Evolutionary conservation across 2,329 filamentous ascomycete species (phyloP).

Genomic region (Sporothrix phasma): DNA sequence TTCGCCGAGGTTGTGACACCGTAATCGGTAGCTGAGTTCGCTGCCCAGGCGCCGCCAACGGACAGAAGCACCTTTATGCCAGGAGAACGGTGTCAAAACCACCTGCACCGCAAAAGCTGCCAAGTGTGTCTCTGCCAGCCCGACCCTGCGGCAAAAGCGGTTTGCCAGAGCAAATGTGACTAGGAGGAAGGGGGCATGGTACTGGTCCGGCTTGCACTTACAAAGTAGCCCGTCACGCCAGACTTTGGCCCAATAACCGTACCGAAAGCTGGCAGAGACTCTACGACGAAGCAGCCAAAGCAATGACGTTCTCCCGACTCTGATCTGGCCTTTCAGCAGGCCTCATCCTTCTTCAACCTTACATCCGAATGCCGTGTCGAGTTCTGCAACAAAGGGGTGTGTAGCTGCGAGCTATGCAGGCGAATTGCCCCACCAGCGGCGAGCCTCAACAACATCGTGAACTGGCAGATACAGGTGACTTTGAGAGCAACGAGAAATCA

Average conservation of each 20-base stretch:
- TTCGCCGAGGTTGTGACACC: slow-evolving; percentile 5
- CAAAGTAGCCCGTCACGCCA: slow-evolving; percentile 7
- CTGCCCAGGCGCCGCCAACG: neutral
- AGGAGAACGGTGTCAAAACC: slow-evolving; percentile 10
- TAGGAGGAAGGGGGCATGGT: neutral
- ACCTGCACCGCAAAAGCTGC: slow-evolving; percentile 5
- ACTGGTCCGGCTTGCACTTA: neutral
- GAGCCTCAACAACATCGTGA: neutral
- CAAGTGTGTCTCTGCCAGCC: neutral
- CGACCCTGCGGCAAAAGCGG: neutral
- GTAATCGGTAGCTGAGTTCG: neutral
- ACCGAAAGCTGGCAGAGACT: neutral
- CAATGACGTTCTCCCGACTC: neutral
- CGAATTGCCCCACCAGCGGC: neutral
- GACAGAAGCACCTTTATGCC: slow-evolving; percentile 7
- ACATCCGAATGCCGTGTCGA: no score
- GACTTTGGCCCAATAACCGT: neutral
- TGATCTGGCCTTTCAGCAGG: no score
- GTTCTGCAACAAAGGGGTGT: no score
- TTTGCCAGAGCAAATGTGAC: neutral
- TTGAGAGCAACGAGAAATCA: neutral
- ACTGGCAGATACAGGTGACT: neutral
- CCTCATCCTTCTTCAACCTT: no score
- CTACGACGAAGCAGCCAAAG: neutral
- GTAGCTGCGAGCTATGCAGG: neutral